Percentiles rank a stretch among this genome's conserved stretches.
These are phyloP conservation scores for Camellia lanceoleosa DNA, from an alignment of 148 eudicot species.

Conservation along the genomic window DNA sequence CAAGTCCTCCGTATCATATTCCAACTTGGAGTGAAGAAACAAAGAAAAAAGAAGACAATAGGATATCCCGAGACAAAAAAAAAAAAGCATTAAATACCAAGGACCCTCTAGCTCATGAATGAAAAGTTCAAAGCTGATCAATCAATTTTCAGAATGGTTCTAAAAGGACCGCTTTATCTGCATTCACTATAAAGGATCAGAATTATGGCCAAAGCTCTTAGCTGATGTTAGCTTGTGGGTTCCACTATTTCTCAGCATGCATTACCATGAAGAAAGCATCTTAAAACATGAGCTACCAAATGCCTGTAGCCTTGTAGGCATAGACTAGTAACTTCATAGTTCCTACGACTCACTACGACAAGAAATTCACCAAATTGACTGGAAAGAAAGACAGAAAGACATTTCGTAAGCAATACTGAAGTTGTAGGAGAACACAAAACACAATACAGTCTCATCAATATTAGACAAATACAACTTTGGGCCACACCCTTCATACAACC, in stretches of 20 bases:
- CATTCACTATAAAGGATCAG: conserved; percentile 1
- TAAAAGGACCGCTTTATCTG: neutral
- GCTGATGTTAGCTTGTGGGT: neutral
- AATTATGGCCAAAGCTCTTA: neutral
- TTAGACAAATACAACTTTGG: neutral
- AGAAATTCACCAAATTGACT: no score
- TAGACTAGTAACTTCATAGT: no score
- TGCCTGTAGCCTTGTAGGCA: neutral
- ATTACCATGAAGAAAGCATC: neutral
- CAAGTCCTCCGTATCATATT: neutral
- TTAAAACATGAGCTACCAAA: neutral
- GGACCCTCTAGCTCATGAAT: neutral
- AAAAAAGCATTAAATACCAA: neutral
- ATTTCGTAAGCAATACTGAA: no score
- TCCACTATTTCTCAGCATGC: neutral
- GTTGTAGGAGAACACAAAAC: neutral
- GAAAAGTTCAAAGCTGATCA: conserved; percentile 1
- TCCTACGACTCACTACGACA: no score
- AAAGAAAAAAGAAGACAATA: neutral
- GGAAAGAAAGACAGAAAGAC: no score
- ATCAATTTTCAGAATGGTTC: neutral
- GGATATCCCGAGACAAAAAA: neutral
- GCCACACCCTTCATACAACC: neutral
- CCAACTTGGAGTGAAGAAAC: neutral
- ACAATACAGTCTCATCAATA: neutral